phyloP scores from a whole-genome alignment of 139 green algal species.

The Haematococcus lacustris region DNA sequence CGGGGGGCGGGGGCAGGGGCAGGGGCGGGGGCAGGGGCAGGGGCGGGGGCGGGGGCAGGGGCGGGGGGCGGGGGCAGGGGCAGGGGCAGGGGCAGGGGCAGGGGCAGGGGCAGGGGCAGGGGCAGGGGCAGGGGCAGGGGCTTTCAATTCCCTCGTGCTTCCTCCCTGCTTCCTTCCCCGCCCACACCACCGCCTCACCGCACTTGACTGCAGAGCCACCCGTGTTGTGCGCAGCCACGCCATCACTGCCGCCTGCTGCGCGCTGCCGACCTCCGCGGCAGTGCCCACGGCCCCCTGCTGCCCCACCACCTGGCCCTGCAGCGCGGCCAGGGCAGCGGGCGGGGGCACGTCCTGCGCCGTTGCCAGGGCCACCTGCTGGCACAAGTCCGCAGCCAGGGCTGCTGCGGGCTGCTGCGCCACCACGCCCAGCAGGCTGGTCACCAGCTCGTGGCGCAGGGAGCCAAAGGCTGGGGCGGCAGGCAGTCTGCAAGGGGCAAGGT shows the following conservation, averaged over 20 bases:
- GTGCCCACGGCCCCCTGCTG: background rate
- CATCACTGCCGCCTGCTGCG: background rate
- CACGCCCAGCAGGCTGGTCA: constrained; percentile 17
- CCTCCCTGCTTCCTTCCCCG: too few species aligned
- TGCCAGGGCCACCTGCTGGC: constrained; percentile 5
- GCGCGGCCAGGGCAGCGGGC: background rate
- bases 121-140: too few species aligned
- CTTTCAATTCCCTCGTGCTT: too few species aligned
- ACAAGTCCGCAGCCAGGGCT: constrained; percentile 7
- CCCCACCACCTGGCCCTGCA: background rate
- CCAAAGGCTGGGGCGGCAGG: too few species aligned
- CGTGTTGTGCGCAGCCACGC: constrained; percentile 47
- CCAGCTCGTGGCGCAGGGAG: constrained; percentile 23
- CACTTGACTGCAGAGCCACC: constrained; percentile 37
- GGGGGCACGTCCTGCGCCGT: constrained; percentile 16
- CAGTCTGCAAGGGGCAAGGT: too few species aligned
- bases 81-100: too few species aligned
- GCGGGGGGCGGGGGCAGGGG: too few species aligned
- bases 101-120: too few species aligned
- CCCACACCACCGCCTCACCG: background rate
- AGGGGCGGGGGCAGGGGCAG: too few species aligned
- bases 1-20: too few species aligned
- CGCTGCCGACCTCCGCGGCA: background rate
- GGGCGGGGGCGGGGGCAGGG: too few species aligned
- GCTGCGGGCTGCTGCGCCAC: constrained; percentile 14